Conservation (phyloP, 345 rosid genomes). For the Lumnitzera racemosa region DNA sequence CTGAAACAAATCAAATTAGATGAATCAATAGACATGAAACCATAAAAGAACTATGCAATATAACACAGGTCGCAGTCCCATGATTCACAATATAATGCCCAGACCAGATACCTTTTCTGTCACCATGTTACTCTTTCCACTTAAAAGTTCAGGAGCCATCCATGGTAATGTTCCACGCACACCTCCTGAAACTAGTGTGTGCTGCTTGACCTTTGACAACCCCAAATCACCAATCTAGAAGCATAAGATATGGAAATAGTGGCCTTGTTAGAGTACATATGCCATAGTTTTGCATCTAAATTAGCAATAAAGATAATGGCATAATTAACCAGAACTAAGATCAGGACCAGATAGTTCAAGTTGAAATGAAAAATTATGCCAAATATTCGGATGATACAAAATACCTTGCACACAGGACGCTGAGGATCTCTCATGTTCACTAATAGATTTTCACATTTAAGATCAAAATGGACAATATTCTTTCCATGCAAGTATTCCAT, state of each 20-base stretch:
- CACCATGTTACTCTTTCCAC: slow-evolving; percentile 97
- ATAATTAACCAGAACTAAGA: no score
- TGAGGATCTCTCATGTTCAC: slow-evolving; percentile 99
- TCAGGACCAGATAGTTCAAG: not conserved
- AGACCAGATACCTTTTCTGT: slow-evolving; percentile 70
- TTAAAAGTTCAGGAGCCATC: slow-evolving; percentile 99
- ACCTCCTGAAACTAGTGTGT: slow-evolving; percentile 94
- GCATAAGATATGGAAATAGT: not conserved
- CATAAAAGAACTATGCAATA: not conserved
- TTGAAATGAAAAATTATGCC: not conserved
- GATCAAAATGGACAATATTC: slow-evolving; percentile 94
- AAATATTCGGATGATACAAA: slow-evolving; percentile 2
- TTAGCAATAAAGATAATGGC: no score
- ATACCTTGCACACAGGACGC: slow-evolving; percentile 93
- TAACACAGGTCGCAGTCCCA: not conserved
- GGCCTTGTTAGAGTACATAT: not conserved
- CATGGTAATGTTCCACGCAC: slow-evolving; percentile 98
- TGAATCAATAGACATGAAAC: not conserved
- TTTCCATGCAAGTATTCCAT: slow-evolving; percentile 98
- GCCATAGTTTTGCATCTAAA: no score
- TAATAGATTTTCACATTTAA: slow-evolving; percentile 92
- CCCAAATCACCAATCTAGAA: slow-evolving; percentile 95
- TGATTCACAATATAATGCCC: no score
- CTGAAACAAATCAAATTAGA: slow-evolving; percentile 21
- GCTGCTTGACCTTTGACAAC: slow-evolving; percentile 88